Evolutionary conservation across 2,329 filamentous ascomycete species (phyloP).

Genomic region (Tolypocladium guangdongense): DNA sequence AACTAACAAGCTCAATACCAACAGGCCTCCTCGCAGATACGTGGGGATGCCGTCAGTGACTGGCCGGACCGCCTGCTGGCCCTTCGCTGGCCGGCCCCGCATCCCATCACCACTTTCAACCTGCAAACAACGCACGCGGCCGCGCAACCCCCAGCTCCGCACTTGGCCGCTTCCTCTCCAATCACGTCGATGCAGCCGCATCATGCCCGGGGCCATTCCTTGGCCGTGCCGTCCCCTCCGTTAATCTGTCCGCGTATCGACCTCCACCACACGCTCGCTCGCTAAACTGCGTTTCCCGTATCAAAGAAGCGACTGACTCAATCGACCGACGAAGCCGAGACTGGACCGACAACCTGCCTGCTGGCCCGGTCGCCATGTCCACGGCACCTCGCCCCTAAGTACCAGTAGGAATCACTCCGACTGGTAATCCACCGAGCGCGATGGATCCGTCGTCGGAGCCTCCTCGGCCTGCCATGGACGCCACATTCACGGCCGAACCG

Average conservation of each 20-base stretch:
- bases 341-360: neutral
- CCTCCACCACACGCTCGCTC: neutral
- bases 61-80: neutral
- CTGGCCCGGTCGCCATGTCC: slow-evolving; percentile 3
- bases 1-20: neutral
- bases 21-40: neutral
- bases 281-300: neutral
- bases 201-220: neutral
- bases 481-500: slow-evolving; percentile 1
- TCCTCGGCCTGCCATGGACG: slow-evolving; percentile 17
- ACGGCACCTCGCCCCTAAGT: slow-evolving; percentile 3
- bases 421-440: slow-evolving; percentile 3
- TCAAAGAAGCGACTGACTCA: neutral
- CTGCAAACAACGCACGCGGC: neutral
- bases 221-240: neutral
- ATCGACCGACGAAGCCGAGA: neutral
- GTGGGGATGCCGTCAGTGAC: neutral
- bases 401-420: slow-evolving; percentile 3
- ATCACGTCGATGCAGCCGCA: neutral
- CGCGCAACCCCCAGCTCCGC: neutral
- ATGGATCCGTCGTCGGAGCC: slow-evolving; percentile 21
- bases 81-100: neutral
- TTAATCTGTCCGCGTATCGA: neutral
- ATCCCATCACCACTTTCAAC: neutral
- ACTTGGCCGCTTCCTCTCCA: neutral